These are phyloP conservation scores for Papiliotrema flavescens DNA, from an alignment of 1,284 basidiomycete genomes.

Conservation along the genomic window DNA sequence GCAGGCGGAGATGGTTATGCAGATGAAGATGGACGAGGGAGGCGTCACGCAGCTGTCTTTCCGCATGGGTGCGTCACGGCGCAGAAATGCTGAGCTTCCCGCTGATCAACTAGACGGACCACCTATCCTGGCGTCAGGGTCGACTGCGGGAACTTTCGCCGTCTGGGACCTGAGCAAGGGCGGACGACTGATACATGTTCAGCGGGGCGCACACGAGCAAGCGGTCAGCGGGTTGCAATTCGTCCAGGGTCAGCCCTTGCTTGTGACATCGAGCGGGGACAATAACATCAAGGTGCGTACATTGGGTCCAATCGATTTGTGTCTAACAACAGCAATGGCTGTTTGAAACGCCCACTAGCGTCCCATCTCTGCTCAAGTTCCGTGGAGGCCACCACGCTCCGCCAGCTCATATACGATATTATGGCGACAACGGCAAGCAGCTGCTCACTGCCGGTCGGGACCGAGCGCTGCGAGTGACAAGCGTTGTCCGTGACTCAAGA, in stretches of 20 bases:
- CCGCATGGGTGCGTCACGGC: constrained; percentile 66
- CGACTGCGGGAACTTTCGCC: constrained; percentile 79
- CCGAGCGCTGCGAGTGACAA: constrained; percentile 81
- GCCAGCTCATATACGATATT: constrained; percentile 88
- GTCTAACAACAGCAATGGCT: constrained; percentile 80
- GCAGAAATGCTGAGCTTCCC: neutral
- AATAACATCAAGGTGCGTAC: constrained; percentile 80
- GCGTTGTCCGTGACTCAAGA: constrained; percentile 87
- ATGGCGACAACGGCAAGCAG: constrained; percentile 94
- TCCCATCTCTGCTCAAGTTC: constrained; percentile 84
- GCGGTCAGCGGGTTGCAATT: constrained; percentile 76
- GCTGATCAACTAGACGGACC: constrained; percentile 63
- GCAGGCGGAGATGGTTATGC: constrained; percentile 80
- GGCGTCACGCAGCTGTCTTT: constrained; percentile 74
- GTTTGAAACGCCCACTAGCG: constrained; percentile 82
- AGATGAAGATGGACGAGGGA: constrained; percentile 78
- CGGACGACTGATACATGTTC: constrained; percentile 74
- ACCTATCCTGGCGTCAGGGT: constrained; percentile 77
- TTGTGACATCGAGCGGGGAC: constrained; percentile 83
- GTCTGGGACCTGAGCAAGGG: constrained; percentile 85
- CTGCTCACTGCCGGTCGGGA: constrained; percentile 79
- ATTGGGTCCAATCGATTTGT: constrained; percentile 10
- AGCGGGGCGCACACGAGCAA: constrained; percentile 81
- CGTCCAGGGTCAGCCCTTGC: constrained; percentile 83
- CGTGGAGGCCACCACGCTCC: constrained; percentile 89